Evolutionary conservation across 1,284 basidiomycete genomes (phyloP), one percentile per base, ranked within the genome.

Genomic region (Trichosporon faecale): DNA sequence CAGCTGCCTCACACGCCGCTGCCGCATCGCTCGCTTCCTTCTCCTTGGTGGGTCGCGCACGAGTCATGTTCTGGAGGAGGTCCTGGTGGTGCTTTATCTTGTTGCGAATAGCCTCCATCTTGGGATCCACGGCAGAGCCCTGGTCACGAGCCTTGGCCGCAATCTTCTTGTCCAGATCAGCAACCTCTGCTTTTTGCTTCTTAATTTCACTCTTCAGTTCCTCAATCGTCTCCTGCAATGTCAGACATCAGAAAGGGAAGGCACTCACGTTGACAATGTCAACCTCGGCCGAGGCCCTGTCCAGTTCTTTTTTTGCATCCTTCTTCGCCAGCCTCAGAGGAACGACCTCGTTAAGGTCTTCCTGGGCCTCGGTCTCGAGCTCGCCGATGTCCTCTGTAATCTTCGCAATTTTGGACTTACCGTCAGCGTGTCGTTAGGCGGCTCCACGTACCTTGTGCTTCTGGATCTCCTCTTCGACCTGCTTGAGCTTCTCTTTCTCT

Each of bases 331-430:
- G 25, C 37, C 21, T 44, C 9, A 55, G 14, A 27, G 52, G 35
- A 11, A n/a, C 31, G 46, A 23, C 23, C 33, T 18, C 25, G 6
- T 5, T 29, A 7, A 64, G 44, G 31, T 63, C 37, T 0, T 33
- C 44, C 11, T 55, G 21, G 16, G 63, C 31, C 1, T 70, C 70
- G 44, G 60, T 46, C 18, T 64, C 67, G 44, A 64, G 21, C 61
- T 63, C 64, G 3, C 40, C 65, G 3, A 67, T 67, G 9, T 44
- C 37, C n/a, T 61, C 57, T 2, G 35, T 35, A 6, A 57, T 23
- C 21, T 66, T 60, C 0, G 64, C 33, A 14, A 84, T 85, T 66
- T 89, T 85, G 72, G 86, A 37, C 78, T 2, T 82, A 83, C 31
- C 33, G 69, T 55, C 61, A 64, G 63, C 40, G 73, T 68, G 6